phyloP scores from a whole-genome alignment of 768 basidiomycete species.

The Asterophora parasitica region DNA sequence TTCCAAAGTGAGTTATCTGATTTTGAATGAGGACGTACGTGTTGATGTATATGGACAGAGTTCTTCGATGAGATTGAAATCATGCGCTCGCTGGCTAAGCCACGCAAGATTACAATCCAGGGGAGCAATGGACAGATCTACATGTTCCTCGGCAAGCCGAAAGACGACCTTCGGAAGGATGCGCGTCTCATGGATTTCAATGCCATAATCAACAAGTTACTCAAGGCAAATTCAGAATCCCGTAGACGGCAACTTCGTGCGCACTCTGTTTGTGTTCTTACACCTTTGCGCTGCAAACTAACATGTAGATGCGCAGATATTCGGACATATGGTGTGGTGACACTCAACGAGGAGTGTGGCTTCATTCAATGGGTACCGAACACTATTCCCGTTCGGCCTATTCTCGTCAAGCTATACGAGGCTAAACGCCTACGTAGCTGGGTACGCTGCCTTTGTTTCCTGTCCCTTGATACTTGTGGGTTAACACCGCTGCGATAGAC shows the following conservation, averaged over 20 bases:
- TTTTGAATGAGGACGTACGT: neutral
- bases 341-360: constrained; percentile 95
- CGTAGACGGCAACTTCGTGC: constrained; percentile 84
- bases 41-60: constrained; percentile 33
- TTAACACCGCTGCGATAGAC: constrained; percentile 27
- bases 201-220: constrained; percentile 91
- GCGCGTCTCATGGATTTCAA: constrained; percentile 98
- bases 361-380: constrained; percentile 99
- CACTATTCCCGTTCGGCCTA: constrained; percentile 75
- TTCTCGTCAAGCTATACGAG: constrained; percentile 68
- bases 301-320: constrained; percentile 54
- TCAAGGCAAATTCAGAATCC: constrained; percentile 92
- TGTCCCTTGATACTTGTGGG: neutral
- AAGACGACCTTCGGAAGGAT: constrained; percentile 96
- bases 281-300: neutral
- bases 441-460: constrained; percentile 26
- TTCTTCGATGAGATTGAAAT: constrained; percentile 82
- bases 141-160: constrained; percentile 93
- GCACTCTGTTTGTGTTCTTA: constrained; percentile 20
- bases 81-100: constrained; percentile 89
- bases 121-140: constrained; percentile 83
- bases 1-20: constrained; percentile 60
- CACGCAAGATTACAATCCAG: constrained; percentile 81
- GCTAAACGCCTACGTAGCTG: constrained; percentile 34
- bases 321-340: constrained; percentile 97